Evolutionary conservation across 805 yeast genomes (phyloP).

Genomic region (Yarrowia porcina): DNA sequence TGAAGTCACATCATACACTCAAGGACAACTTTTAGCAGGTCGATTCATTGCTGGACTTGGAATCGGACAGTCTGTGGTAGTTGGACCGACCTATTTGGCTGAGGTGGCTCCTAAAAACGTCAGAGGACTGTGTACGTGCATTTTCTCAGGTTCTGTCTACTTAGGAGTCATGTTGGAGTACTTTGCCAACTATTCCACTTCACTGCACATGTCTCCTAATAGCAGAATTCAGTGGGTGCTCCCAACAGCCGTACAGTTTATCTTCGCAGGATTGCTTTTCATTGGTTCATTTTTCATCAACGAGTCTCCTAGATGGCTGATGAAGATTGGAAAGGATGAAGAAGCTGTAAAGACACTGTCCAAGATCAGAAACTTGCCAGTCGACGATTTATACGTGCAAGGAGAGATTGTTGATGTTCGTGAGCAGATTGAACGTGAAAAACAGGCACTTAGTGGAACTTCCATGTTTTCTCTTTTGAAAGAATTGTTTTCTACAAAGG

Average conservation of each 20-base stretch:
- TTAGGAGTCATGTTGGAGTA: slow-evolving; percentile 49
- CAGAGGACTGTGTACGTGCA: slow-evolving; percentile 51
- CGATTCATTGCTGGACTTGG: slow-evolving; percentile 54
- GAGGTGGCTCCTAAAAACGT: slow-evolving; percentile 54
- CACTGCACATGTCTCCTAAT: slow-evolving; percentile 43
- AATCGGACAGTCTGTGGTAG: slow-evolving; percentile 55
- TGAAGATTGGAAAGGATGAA: slow-evolving; percentile 45
- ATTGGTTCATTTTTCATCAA: slow-evolving; percentile 45
- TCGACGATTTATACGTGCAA: slow-evolving; percentile 50
- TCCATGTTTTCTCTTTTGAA: slow-evolving; percentile 39
- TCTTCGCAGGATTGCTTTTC: slow-evolving; percentile 47
- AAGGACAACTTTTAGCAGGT: slow-evolving; percentile 56
- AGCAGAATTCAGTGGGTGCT: slow-evolving; percentile 50
- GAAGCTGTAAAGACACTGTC: slow-evolving; percentile 44
- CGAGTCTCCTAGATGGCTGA: slow-evolving; percentile 53
- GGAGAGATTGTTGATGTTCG: slow-evolving; percentile 52
- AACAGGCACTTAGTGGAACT: slow-evolving; percentile 33
- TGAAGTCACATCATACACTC: slow-evolving; percentile 45
- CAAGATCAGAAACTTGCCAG: slow-evolving; percentile 46
- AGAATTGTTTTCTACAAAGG: slow-evolving; percentile 42
- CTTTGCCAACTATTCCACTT: slow-evolving; percentile 52
- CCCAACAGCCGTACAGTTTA: slow-evolving; percentile 40
- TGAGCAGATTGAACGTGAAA: slow-evolving; percentile 45
- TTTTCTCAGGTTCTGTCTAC: slow-evolving; percentile 58
- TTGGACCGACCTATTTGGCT: slow-evolving; percentile 54